Conservation (phyloP, 2,329 filamentous ascomycete species). For the Blastomyces parvus region DNA sequence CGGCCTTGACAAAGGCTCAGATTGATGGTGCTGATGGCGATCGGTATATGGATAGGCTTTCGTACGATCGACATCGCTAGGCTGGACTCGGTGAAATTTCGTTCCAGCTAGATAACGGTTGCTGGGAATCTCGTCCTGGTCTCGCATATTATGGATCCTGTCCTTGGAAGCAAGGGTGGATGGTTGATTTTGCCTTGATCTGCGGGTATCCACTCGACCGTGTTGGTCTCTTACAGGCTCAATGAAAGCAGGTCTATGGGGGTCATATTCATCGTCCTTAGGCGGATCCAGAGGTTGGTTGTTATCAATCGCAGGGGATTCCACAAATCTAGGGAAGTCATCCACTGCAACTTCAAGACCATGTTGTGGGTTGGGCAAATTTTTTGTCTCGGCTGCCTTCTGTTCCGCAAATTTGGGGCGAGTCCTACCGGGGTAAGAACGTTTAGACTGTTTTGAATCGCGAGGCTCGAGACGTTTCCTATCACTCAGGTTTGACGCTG, state of each 20-base stretch:
- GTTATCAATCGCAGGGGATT: constrained; percentile 15
- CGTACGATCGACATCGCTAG: not conserved
- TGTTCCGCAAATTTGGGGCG: constrained; percentile 1
- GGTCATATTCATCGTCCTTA: constrained; percentile 42
- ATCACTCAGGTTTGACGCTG: constrained; percentile 2
- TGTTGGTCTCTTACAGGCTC: constrained; percentile 16
- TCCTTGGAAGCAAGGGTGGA: not conserved
- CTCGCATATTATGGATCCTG: not conserved
- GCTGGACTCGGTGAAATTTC: not conserved
- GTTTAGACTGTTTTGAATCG: constrained; percentile 8
- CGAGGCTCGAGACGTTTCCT: constrained; percentile 2
- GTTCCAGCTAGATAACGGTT: not conserved
- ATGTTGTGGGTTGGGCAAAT: constrained; percentile 1
- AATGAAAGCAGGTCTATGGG: constrained; percentile 31
- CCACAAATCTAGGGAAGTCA: constrained; percentile 17
- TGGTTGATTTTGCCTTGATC: constrained; percentile 1
- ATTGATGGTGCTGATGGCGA: constrained; percentile 5
- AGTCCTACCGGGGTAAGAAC: not conserved
- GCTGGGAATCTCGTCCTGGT: not conserved
- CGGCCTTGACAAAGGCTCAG: not conserved
- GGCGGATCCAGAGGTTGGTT: constrained; percentile 24
- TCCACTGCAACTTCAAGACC: constrained; percentile 18
- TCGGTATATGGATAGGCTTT: not conserved
- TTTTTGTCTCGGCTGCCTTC: not conserved
- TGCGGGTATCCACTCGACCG: constrained; percentile 11